These are phyloP conservation scores for Ogataea angusta DNA, from an alignment of 805 yeast genomes.

Conservation along the genomic window DNA sequence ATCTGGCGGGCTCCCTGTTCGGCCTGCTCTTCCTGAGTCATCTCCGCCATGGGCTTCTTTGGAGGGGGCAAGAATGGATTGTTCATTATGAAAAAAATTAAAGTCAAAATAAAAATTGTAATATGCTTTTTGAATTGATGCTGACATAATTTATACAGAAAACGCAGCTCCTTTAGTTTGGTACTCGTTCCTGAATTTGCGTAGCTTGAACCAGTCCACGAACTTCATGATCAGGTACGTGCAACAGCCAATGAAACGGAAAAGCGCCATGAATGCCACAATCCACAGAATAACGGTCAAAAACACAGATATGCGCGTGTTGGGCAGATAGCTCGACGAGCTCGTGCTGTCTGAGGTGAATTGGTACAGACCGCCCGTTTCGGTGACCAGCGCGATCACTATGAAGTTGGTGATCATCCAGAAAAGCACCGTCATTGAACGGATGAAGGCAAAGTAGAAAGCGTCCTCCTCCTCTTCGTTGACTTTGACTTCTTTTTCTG, in stretches of 20 bases:
- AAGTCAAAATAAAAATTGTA: not conserved
- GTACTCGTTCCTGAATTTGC: conserved; percentile 17
- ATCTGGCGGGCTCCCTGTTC: conserved; percentile 83
- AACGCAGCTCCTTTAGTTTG: conserved; percentile 20
- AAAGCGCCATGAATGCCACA: conserved; percentile 85
- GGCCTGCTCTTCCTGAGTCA: conserved; percentile 92
- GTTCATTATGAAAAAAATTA: conserved; percentile 20
- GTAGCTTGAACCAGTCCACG: conserved; percentile 18
- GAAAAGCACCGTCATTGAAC: conserved; percentile 82
- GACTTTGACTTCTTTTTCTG: conserved; percentile 17
- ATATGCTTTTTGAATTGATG: not conserved
- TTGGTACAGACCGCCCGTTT: conserved; percentile 73
- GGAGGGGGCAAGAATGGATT: conserved; percentile 40
- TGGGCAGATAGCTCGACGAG: conserved; percentile 31
- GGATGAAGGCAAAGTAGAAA: conserved; percentile 83
- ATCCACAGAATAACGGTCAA: conserved; percentile 87
- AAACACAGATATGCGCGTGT: conserved; percentile 56
- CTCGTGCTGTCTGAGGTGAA: conserved; percentile 34
- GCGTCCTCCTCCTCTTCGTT: conserved; percentile 51
- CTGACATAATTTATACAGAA: conserved; percentile 12
- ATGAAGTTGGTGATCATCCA: conserved; percentile 90
- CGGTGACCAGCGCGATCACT: conserved; percentile 76
- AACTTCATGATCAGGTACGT: conserved; percentile 45
- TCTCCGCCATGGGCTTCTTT: conserved; percentile 54
- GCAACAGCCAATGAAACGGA: conserved; percentile 74